Conservation (phyloP, 257 asterid species). For the Rubia yunnanensis region DNA sequence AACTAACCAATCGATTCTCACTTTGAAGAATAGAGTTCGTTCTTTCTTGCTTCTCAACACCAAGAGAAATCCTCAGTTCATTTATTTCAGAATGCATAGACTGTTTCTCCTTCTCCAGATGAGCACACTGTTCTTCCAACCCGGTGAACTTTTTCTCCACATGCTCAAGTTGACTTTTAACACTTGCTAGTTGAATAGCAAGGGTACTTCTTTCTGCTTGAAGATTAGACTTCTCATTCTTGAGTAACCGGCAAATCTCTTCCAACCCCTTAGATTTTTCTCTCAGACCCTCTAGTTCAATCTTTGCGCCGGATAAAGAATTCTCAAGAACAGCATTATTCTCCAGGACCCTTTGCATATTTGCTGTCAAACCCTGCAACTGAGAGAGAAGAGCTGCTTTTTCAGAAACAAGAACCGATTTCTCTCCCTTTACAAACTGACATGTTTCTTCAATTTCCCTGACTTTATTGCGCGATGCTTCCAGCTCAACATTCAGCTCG, state of each 20-base stretch:
- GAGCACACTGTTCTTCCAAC: constrained; percentile 61
- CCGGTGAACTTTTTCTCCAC: constrained; percentile 56
- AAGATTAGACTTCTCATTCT: constrained; percentile 58
- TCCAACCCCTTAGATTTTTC: constrained; percentile 82
- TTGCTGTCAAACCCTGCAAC: constrained; percentile 60
- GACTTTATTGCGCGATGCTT: constrained; percentile 34
- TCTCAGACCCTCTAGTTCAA: constrained; percentile 85
- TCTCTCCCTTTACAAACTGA: constrained; percentile 51
- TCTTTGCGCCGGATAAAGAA: constrained; percentile 55
- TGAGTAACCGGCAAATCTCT: constrained; percentile 68
- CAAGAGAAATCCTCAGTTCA: constrained; percentile 45
- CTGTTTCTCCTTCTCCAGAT: constrained; percentile 65
- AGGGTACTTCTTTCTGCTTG: constrained; percentile 49
- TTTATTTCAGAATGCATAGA: constrained; percentile 50
- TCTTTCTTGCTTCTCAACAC: constrained; percentile 66
- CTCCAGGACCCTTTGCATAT: constrained; percentile 61
- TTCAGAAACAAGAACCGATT: constrained; percentile 56
- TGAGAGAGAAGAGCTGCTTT: constrained; percentile 72
- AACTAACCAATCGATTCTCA: constrained; percentile 48
- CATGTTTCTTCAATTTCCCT: constrained; percentile 48
- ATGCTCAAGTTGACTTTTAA: constrained; percentile 43
- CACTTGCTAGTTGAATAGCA: constrained; percentile 51
- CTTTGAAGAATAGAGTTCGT: constrained; percentile 34
- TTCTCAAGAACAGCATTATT: constrained; percentile 74
- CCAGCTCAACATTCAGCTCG: constrained; percentile 49